Evolutionary conservation across 257 asterid species (phyloP), one percentile per base, ranked within the genome.

Genomic region (Solanum boliviense): DNA sequence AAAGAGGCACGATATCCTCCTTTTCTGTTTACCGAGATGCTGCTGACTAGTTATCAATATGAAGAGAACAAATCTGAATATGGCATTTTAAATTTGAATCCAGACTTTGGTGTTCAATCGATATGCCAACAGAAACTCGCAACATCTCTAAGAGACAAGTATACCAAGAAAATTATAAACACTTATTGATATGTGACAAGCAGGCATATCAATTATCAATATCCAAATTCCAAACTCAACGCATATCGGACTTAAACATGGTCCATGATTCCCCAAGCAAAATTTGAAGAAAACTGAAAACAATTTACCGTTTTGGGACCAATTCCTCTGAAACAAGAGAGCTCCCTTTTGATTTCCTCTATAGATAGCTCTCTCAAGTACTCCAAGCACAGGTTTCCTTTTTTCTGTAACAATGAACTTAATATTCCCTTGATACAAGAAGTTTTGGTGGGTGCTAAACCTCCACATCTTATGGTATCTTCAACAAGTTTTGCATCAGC

Each of bases 381-480:
- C 92, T 95, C 97, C 97, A 95, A 90, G 93, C 98, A 94, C 89
- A 95, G 73, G 79, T 94, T 92, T 71, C 99, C 98, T 41, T 89
- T 92, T 90, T 89, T 90, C 91, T 92, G 88, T 3, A 90, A 91
- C 94, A 95, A 93, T 86, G 88, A 87, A 84, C 89, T 93, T 93
- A 96, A 88, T 91, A 95, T 87, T 88, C 92, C 93, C 92, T 92
- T 95, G 79, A 94, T 93, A 89, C 98, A 95, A 60, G 95, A 83
- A 84, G 96, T 91, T 86, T 94, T 96, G 13, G 96, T 93, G 23
- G 97, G 95, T 29, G 98, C 99, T 85, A 95, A 91, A 86, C 98
- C 99, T 83, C 98, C 99, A 89, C 98, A 94, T 92, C 97, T 94
- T 89, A 96, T 96, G 31, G 96, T 95, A 91, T 94, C 95, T 93